Percentiles rank a stretch among this genome's conserved stretches.
These are phyloP conservation scores for Posidonia oceanica DNA, from an alignment of 116 monocot genomes.

Conservation along the genomic window DNA sequence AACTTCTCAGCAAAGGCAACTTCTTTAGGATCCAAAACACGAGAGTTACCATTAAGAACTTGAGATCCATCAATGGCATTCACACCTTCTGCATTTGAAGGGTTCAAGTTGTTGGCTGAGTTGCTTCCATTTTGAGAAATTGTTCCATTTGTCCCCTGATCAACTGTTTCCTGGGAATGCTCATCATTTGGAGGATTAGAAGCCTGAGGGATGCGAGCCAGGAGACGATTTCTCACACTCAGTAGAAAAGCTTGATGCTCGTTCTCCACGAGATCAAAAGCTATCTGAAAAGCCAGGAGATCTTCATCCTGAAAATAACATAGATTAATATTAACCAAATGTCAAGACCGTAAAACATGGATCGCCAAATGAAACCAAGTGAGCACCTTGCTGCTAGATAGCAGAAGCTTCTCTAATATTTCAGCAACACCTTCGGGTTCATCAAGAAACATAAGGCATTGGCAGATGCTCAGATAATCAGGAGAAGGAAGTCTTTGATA, in stretches of 20 bases:
- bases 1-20: constrained; percentile 45
- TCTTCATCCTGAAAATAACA: constrained; percentile 70
- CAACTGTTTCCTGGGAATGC: constrained; percentile 12
- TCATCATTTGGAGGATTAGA: constrained; percentile 16
- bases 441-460: constrained; percentile 93
- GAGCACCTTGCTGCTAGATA: constrained; percentile 60
- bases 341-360: neutral
- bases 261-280: constrained; percentile 95
- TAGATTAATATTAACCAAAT: neutral
- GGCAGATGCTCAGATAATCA: constrained; percentile 90
- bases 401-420: constrained; percentile 77
- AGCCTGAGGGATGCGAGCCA: constrained; percentile 16
- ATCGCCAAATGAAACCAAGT: constrained; percentile 8
- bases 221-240: constrained; percentile 52
- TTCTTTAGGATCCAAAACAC: constrained; percentile 37
- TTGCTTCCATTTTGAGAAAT: constrained; percentile 26
- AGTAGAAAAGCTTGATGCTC: constrained; percentile 92
- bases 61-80: constrained; percentile 25
- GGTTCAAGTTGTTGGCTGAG: neutral
- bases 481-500: constrained; percentile 72
- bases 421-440: constrained; percentile 66
- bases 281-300: constrained; percentile 86
- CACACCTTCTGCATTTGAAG: constrained; percentile 28
- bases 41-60: constrained; percentile 28
- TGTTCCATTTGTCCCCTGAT: constrained; percentile 12